These are phyloP conservation scores for Thraustochytrium sp. DNA, from an alignment of 352 stramenopile genomes.

Conservation along the genomic window DNA sequence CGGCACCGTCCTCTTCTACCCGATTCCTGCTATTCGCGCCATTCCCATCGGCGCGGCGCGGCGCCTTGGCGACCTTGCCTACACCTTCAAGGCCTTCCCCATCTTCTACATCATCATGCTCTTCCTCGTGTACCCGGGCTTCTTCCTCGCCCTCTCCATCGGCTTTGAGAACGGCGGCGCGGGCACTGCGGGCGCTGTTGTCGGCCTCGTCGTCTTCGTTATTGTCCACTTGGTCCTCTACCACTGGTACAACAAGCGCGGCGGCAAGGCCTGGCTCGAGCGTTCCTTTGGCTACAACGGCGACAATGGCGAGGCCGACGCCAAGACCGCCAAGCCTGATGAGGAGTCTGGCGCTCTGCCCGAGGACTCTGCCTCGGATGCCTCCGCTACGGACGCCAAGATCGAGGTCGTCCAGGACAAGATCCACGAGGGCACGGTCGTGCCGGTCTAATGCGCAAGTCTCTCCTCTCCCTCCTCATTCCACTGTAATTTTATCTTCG, in stretches of 20 bases:
- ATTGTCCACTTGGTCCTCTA: not conserved
- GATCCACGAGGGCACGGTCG: no score
- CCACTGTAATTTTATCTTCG: no score
- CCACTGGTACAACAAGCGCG: not conserved
- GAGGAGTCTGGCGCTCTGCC: no score
- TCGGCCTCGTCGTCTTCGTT: not conserved
- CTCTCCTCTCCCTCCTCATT: no score
- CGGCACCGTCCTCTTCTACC: slow-evolving; percentile 81
- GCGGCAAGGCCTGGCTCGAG: not conserved
- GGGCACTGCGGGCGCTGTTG: not conserved
- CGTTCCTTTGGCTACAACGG: not conserved
- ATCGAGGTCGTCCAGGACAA: no score
- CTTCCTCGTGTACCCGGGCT: slow-evolving; percentile 49
- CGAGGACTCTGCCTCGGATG: not conserved
- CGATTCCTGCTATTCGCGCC: slow-evolving; percentile 70
- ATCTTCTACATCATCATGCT: slow-evolving; percentile 59
- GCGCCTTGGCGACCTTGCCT: slow-evolving; percentile 60
- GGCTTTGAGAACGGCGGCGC: not conserved
- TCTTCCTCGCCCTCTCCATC: not conserved
- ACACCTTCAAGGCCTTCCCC: slow-evolving; percentile 55
- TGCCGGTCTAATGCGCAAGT: no score
- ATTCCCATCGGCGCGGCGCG: slow-evolving; percentile 67
- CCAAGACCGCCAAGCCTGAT: not conserved
- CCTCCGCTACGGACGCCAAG: no score
- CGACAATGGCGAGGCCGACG: not conserved